Evolutionary conservation across 1,139 yeast species (phyloP).

Genomic region (Debaryomycetaceae sp.): DNA sequence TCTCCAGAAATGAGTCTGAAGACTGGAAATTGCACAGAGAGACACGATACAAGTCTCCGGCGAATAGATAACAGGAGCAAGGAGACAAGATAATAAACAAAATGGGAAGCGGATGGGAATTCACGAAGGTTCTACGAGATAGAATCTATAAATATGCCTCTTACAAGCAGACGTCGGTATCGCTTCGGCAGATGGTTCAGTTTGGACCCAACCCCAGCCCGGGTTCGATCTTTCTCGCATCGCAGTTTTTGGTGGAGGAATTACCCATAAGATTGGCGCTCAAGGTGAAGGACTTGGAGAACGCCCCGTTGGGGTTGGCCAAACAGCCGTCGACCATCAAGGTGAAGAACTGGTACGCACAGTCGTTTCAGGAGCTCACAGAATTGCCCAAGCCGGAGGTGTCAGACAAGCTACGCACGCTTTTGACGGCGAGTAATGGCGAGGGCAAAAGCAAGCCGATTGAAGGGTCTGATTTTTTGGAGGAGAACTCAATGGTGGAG

Average conservation of each 20-base stretch:
- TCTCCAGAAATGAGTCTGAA: background rate
- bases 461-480: conserved; percentile 11
- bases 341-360: conserved; percentile 89
- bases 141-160: conserved; percentile 58
- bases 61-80: background rate
- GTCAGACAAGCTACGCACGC: conserved; percentile 29
- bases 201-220: conserved; percentile 78
- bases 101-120: conserved; percentile 48
- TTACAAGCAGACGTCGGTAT: conserved; percentile 80
- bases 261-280: conserved; percentile 84
- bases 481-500: conserved; percentile 10
- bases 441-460: conserved; percentile 5
- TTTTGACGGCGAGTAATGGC: conserved; percentile 23
- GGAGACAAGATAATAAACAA: background rate
- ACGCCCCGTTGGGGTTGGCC: conserved; percentile 70
- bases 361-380: conserved; percentile 80
- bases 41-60: background rate
- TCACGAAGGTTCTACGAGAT: conserved; percentile 36
- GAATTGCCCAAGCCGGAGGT: conserved; percentile 49
- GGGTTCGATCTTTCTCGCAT: conserved; percentile 78
- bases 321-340: conserved; percentile 71
- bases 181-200: conserved; percentile 88
- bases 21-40: background rate
- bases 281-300: conserved; percentile 79
- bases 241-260: conserved; percentile 83